phyloP scores from a whole-genome alignment of 31 red algal species.

The Odonthalia washingtoniensis region DNA sequence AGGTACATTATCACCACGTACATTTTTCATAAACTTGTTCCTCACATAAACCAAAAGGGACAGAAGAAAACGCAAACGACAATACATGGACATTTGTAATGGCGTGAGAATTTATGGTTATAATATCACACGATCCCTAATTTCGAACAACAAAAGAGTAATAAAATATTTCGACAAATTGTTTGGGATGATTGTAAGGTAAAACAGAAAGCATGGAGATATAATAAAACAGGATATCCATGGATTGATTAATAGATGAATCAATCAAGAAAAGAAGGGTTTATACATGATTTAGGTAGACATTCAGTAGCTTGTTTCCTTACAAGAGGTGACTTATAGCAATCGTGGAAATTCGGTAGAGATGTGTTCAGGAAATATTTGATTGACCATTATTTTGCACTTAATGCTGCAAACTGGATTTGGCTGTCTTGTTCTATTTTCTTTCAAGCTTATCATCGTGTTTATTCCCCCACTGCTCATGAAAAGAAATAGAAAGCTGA shows the following conservation, averaged over 20 bases:
- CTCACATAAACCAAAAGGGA: constrained; percentile 30
- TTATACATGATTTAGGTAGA: constrained; percentile 87
- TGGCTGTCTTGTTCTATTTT: constrained; percentile 92
- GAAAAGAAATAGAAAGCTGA: constrained; percentile 73
- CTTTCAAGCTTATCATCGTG: constrained; percentile 89
- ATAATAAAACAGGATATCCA: constrained; percentile 83
- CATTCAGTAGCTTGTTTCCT: constrained; percentile 95
- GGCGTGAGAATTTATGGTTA: constrained; percentile 87
- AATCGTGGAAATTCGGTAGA: constrained; percentile 84
- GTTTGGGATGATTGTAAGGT: constrained; percentile 62
- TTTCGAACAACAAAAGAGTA: constrained; percentile 84
- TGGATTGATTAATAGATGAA: constrained; percentile 91
- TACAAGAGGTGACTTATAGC: constrained; percentile 93
- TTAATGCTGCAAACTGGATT: constrained; percentile 97
- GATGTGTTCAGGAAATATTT: constrained; percentile 82
- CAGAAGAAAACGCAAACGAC: constrained; percentile 55
- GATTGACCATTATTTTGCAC: constrained; percentile 81
- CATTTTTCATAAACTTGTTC: constrained; percentile 51
- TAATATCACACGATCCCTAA: constrained; percentile 50
- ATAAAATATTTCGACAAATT: constrained; percentile 81
- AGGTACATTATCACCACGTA: constrained; percentile 69
- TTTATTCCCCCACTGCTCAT: constrained; percentile 89
- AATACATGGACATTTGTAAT: constrained; percentile 87
- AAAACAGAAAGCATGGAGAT: constrained; percentile 61
- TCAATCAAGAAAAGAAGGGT: constrained; percentile 80